phyloP scores from a whole-genome alignment of 306 rosid genomes.

The Castanospermum australe region DNA sequence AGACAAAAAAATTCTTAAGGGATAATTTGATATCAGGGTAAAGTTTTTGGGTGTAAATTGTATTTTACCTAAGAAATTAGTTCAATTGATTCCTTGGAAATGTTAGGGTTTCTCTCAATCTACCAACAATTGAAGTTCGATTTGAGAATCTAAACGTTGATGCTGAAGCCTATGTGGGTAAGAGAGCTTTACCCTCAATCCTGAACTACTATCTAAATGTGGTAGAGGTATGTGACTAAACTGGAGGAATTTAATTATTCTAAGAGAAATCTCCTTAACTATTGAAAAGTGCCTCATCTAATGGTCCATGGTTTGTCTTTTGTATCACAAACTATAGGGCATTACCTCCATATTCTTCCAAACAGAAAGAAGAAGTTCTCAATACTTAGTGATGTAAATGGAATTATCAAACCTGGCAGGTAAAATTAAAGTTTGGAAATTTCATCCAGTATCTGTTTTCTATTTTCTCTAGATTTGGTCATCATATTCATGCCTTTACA shows the following conservation, averaged over 20 bases:
- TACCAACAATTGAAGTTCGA: constrained; percentile 36
- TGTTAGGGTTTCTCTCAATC: constrained; percentile 4
- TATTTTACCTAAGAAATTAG: too few relatives aligned
- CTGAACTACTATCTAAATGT: constrained; percentile 2
- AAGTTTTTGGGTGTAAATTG: too few relatives aligned
- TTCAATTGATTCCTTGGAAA: not conserved
- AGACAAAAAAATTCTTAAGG: too few relatives aligned
- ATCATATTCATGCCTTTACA: not conserved
- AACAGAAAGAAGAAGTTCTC: constrained; percentile 18
- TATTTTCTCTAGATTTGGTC: not conserved
- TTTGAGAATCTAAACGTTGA: constrained; percentile 25
- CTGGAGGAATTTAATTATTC: too few relatives aligned
- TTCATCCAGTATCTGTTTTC: not conserved
- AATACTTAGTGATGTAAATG: constrained; percentile 14
- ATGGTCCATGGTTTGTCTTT: not conserved
- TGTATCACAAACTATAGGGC: not conserved
- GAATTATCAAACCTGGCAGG: constrained; percentile 44
- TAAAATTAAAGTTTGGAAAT: not conserved
- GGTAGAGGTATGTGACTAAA: constrained; percentile 7
- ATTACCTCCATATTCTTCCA: constrained; percentile 19
- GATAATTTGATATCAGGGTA: too few relatives aligned
- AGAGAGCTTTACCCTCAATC: constrained; percentile 29
- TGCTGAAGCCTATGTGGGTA: constrained; percentile 20
- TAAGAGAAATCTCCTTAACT: not conserved
- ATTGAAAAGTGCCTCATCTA: not conserved